Evolutionary conservation across 2,329 filamentous ascomycete species (phyloP), one percentile per base, ranked within the genome.

Genomic region (Epichloe scottii): DNA sequence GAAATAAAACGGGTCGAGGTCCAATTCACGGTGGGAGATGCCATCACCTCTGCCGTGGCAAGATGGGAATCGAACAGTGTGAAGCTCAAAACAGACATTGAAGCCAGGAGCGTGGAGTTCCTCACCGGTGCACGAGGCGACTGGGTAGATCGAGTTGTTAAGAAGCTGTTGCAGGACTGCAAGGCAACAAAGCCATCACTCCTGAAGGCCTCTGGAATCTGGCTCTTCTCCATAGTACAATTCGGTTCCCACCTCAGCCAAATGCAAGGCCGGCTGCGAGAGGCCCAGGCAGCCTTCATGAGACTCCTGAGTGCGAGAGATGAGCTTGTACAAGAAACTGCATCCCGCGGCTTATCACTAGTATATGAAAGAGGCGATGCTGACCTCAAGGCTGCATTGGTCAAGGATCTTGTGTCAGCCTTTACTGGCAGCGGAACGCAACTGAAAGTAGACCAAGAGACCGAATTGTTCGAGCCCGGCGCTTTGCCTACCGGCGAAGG

Each of bases 321-420:
- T 60, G 90, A 97, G 62, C 78, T 97, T 8, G 89, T 97, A 0
- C 93, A 98, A 66, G 93, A 98, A 67, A 94, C 89, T 4, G 90
- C 93, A 4, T 95, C 91, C 0, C 78, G 91, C 52, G 93, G 93
- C 0, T 75, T 98, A 33, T 84, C 88, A n/a, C 68, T 97, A 46
- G 89, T 97, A 2, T 98, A 97, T 63, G 90, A 96, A 61, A 89
- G 89, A 64, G 93, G 93, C 1, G 88, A 95, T 59, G 77, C 84
- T 30, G 78, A 78, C 1, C 75, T 96, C 19, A 91, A 87, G 64
- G 83, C 87, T 52, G 83, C 89, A 46, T 75, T 98, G 30, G 87
- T 95, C 3, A 84, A 84, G 51, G 91, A 96, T 61, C 76, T 98
- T 3, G 87, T 97, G 0, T 80, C 86, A 7, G 88, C 88, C 0